These are phyloP conservation scores for Starmerella riodocensis DNA, from an alignment of 805 yeast species.

Conservation along the genomic window DNA sequence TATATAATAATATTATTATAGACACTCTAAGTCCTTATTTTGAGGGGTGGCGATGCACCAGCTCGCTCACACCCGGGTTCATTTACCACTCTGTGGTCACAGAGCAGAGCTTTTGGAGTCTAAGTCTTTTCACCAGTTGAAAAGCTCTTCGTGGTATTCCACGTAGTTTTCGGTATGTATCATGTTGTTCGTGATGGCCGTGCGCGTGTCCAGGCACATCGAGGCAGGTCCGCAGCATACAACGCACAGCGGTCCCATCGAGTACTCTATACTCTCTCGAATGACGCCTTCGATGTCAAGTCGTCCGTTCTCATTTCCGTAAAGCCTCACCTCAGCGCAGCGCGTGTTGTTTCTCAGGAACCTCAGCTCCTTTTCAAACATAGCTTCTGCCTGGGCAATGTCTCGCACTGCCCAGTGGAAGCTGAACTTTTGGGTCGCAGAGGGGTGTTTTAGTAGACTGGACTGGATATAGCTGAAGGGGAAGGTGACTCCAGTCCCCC, in stretches of 20 bases:
- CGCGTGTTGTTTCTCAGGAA: conserved; percentile 19
- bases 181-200: conserved; percentile 34
- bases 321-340: conserved; percentile 12
- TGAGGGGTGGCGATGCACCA: no score
- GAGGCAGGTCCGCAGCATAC: conserved; percentile 51
- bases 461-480: conserved; percentile 15
- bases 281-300: conserved; percentile 25
- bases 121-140: conserved; percentile 53
- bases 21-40: no score
- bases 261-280: conserved; percentile 26
- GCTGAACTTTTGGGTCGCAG: conserved; percentile 8
- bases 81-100: no score
- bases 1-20: no score
- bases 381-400: conserved; percentile 19
- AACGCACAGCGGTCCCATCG: conserved; percentile 38
- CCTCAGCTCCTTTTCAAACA: conserved; percentile 36
- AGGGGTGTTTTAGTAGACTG: conserved; percentile 28
- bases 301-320: conserved; percentile 11
- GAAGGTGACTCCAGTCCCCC: conserved; percentile 63
- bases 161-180: conserved; percentile 35
- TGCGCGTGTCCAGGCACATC: conserved; percentile 46
- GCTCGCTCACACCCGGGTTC: no score
- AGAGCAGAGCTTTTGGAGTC: no score
- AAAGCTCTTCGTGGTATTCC: conserved; percentile 60
- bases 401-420: conserved; percentile 16